These are phyloP conservation scores for Escallonia herrerae DNA, from an alignment of 129 eudicot genomes.

Conservation along the genomic window DNA sequence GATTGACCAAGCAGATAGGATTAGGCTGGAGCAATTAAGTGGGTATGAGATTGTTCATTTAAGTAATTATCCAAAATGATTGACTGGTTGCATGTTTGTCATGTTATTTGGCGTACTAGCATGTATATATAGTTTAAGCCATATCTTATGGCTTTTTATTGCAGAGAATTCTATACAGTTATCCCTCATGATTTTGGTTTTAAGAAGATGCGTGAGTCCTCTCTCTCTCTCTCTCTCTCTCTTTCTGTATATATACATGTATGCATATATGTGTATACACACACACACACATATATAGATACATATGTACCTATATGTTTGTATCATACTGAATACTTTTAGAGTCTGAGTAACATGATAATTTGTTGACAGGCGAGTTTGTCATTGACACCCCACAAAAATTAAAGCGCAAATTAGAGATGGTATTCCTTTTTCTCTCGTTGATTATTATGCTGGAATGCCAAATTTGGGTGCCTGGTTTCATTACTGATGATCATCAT, in stretches of 20 bases:
- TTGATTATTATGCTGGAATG: not conserved
- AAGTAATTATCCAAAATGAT: slow-evolving; percentile 1
- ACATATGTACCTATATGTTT: too few relatives aligned
- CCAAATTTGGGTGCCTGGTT: slow-evolving; percentile 2
- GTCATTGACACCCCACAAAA: slow-evolving; percentile 95
- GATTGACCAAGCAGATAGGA: slow-evolving; percentile 53
- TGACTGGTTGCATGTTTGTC: not conserved
- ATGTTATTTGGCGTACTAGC: not conserved
- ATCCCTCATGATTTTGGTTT: slow-evolving; percentile 98
- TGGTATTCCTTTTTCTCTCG: slow-evolving; percentile 35
- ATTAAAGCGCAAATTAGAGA: slow-evolving; percentile 75
- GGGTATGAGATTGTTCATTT: slow-evolving; percentile 43
- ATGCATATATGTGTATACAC: too few relatives aligned
- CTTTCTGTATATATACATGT: not conserved
- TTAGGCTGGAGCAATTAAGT: slow-evolving; percentile 74
- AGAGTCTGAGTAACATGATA: not conserved
- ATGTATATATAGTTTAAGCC: slow-evolving; percentile 1
- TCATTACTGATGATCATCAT: not conserved
- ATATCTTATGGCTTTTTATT: slow-evolving; percentile 11
- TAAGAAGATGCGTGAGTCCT: slow-evolving; percentile 79
- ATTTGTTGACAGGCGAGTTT: slow-evolving; percentile 60
- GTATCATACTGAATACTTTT: too few relatives aligned
- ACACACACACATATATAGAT: too few relatives aligned
- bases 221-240: slow-evolving; percentile 5
- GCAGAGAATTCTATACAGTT: slow-evolving; percentile 93